Percentiles rank a stretch among this genome's conserved stretches.
Evolutionary conservation across 2,329 filamentous ascomycete species (phyloP).

Genomic region (Talaromyces sp.): DNA sequence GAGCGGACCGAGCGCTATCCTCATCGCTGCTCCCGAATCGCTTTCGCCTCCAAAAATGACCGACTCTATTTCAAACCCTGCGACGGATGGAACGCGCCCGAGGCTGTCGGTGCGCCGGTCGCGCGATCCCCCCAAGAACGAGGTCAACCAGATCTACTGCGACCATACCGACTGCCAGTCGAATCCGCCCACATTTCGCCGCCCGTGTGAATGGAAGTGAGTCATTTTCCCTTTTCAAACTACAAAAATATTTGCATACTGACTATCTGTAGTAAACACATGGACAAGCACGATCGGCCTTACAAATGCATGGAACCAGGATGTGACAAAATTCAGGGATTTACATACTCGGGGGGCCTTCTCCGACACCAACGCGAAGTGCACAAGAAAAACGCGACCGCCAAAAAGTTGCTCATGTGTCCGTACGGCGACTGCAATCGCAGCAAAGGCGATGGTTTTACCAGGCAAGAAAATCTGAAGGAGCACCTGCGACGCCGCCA

Average conservation of each 20-base stretch:
- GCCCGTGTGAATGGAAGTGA: constrained; percentile 94
- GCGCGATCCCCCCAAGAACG: constrained; percentile 57
- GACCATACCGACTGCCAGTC: constrained; percentile 65
- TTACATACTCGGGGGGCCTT: constrained; percentile 90
- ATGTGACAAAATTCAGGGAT: constrained; percentile 87
- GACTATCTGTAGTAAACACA: constrained; percentile 69
- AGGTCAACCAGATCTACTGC: constrained; percentile 73
- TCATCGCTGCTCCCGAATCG: constrained; percentile 31
- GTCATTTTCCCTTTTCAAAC: constrained; percentile 35
- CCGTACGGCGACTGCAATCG: constrained; percentile 85
- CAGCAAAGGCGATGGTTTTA: constrained; percentile 82
- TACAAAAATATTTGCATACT: constrained; percentile 1
- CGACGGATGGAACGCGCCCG: constrained; percentile 30
- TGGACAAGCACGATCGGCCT: constrained; percentile 95
- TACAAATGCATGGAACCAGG: constrained; percentile 80
- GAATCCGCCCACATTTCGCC: constrained; percentile 62
- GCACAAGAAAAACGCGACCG: constrained; percentile 82
- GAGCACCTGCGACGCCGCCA: constrained; percentile 93
- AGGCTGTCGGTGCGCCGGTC: constrained; percentile 39
- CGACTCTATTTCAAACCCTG: constrained; percentile 19
- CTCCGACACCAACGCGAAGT: constrained; percentile 90
- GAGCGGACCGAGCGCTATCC: constrained; percentile 29
- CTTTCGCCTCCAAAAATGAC: constrained; percentile 32
- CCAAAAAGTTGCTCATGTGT: constrained; percentile 82
- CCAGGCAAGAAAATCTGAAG: constrained; percentile 86